A percentile compares a stretch with the other conserved stretches of the same genome.
Conservation (phyloP, 2,329 filamentous ascomycete genomes). For the Epichloe uncinata region DNA sequence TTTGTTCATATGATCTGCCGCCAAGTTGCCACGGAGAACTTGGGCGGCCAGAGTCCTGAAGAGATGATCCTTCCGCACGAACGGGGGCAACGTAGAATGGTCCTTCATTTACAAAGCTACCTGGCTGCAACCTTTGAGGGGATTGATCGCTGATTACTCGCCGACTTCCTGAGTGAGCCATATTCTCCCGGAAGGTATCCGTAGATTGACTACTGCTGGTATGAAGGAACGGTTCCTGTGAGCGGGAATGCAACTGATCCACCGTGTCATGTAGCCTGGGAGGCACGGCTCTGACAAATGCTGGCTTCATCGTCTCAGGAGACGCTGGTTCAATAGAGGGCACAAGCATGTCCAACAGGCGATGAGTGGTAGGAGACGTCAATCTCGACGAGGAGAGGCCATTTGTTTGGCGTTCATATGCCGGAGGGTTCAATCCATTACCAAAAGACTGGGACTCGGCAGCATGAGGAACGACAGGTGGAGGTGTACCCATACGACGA, state of each 20-base stretch:
- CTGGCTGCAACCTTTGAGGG: background rate
- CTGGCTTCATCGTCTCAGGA: constrained; percentile 21
- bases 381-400: constrained; percentile 7
- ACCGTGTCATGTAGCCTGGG: constrained; percentile 13
- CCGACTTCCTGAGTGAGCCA: constrained; percentile 3
- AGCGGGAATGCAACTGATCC: constrained; percentile 10
- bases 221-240: constrained; percentile 8
- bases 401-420: constrained; percentile 9
- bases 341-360: constrained; percentile 29
- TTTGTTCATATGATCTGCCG: constrained; percentile 8
- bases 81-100: constrained; percentile 2
- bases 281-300: constrained; percentile 21
- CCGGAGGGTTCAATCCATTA: constrained; percentile 16
- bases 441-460: background rate
- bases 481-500: background rate
- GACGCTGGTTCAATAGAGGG: constrained; percentile 33
- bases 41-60: background rate
- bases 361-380: constrained; percentile 8
- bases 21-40: constrained; percentile 4
- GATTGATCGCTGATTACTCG: constrained; percentile 8
- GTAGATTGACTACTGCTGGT: constrained; percentile 4
- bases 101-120: background rate
- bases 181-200: background rate
- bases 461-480: background rate
- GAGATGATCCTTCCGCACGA: background rate